Conservation (phyloP, 2,329 filamentous ascomycete species). For the Shiraia sp. region DNA sequence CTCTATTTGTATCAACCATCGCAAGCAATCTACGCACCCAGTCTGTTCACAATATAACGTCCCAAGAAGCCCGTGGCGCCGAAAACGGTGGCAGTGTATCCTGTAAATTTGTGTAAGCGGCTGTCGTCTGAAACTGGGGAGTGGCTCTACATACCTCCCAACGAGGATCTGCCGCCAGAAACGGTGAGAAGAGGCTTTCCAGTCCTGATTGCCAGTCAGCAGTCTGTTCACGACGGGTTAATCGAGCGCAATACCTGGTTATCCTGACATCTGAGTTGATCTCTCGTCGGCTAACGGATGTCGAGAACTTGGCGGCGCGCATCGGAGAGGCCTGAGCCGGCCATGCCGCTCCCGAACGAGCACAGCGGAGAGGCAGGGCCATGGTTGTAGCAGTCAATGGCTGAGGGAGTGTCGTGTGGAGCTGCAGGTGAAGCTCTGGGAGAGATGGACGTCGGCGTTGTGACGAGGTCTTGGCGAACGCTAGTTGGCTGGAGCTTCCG, state of each 20-base stretch:
- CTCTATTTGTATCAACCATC: neutral
- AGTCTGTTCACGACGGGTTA: neutral
- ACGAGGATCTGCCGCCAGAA: slow-evolving; percentile 84
- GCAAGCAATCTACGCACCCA: slow-evolving; percentile 62
- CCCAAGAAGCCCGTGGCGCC: slow-evolving; percentile 95
- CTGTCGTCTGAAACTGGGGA: slow-evolving; percentile 7
- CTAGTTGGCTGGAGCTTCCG: slow-evolving; percentile 27
- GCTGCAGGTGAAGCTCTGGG: slow-evolving; percentile 32
- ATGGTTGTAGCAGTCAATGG: slow-evolving; percentile 47
- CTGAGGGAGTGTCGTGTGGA: slow-evolving; percentile 30
- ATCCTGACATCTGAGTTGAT: slow-evolving; percentile 81
- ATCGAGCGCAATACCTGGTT: slow-evolving; percentile 61
- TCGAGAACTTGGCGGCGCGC: slow-evolving; percentile 34
- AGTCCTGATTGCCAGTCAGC: slow-evolving; percentile 58
- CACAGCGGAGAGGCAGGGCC: slow-evolving; percentile 46
- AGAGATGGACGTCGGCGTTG: slow-evolving; percentile 22
- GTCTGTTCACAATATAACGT: slow-evolving; percentile 94
- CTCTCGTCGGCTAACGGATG: slow-evolving; percentile 30
- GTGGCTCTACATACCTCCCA: slow-evolving; percentile 68
- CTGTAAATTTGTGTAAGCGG: slow-evolving; percentile 55
- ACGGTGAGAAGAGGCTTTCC: slow-evolving; percentile 92
- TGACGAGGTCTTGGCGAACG: slow-evolving; percentile 23
- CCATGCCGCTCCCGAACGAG: slow-evolving; percentile 44
- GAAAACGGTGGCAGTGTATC: slow-evolving; percentile 96
- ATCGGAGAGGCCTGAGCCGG: slow-evolving; percentile 33